Evolutionary conservation across 1,284 basidiomycete genomes (phyloP).

Genomic region (Pterulicium gracile): DNA sequence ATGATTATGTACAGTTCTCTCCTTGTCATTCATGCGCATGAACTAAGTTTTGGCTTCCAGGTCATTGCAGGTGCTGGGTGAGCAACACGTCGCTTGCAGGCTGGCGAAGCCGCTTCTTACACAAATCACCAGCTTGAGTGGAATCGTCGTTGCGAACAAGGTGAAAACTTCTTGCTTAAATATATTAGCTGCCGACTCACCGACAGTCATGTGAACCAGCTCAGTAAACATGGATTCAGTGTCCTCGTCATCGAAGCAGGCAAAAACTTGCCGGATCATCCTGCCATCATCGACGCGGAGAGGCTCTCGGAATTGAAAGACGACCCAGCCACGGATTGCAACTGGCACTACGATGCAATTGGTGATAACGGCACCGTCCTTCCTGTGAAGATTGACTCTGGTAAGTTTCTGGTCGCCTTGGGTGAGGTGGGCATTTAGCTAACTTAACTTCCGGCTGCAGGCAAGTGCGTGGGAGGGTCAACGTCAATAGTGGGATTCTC

Average conservation of each 20-base stretch:
- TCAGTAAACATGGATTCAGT: neutral
- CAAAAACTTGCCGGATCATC: neutral
- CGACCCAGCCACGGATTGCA: slow-evolving; percentile 3
- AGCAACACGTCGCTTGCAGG: too few species aligned
- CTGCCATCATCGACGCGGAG: slow-evolving; percentile 2
- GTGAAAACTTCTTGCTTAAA: neutral
- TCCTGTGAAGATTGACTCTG: slow-evolving; percentile 8
- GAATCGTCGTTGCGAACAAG: slow-evolving; percentile 3
- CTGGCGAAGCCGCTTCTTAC: neutral
- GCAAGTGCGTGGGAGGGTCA: slow-evolving; percentile 20
- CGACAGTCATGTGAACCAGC: slow-evolving; percentile 1
- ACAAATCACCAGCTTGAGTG: slow-evolving; percentile 1
- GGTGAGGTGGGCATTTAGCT: too few species aligned
- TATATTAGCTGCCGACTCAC: neutral
- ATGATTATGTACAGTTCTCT: slow-evolving; percentile 11
- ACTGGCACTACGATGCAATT: slow-evolving; percentile 3
- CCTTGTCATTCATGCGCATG: neutral
- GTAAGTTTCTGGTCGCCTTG: slow-evolving; percentile 8
- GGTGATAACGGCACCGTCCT: neutral
- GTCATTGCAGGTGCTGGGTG: slow-evolving; percentile 8
- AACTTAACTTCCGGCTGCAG: neutral
- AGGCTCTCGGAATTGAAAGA: neutral
- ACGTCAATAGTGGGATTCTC: slow-evolving; percentile 21
- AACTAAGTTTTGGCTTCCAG: neutral
- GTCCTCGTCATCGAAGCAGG: slow-evolving; percentile 7